Evolutionary conservation across 495 filamentous ascomycete genomes (phyloP).

Genomic region (Daldinia loculata): DNA sequence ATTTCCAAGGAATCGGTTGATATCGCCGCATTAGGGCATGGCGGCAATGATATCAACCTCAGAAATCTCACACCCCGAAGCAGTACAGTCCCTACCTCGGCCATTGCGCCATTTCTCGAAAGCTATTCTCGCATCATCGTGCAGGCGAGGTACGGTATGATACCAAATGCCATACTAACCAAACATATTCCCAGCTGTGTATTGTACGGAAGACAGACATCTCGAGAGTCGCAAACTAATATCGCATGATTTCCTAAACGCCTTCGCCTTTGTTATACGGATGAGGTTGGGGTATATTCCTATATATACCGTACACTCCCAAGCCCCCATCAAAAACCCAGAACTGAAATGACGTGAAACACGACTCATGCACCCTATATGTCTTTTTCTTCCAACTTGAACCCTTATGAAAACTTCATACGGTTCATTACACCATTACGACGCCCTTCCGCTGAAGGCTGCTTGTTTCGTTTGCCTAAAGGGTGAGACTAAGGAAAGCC

Average conservation of each 20-base stretch:
- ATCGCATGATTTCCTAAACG: slow-evolving; percentile 25
- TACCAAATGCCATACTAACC: slow-evolving; percentile 1
- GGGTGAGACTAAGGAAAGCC: slow-evolving; percentile 13
- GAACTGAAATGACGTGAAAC: slow-evolving; percentile 28
- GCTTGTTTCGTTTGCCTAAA: slow-evolving; percentile 21
- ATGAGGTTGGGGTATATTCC: slow-evolving; percentile 38
- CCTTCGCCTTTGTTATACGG: slow-evolving; percentile 35
- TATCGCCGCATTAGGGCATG: background rate
- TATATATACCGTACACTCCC: slow-evolving; percentile 32
- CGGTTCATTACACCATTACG: slow-evolving; percentile 19
- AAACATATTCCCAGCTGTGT: slow-evolving; percentile 8
- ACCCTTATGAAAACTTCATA: slow-evolving; percentile 3
- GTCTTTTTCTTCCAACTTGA: slow-evolving; percentile 11
- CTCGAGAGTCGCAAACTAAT: slow-evolving; percentile 9
- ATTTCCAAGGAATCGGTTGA: background rate
- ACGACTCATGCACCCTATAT: slow-evolving; percentile 27
- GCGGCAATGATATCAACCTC: background rate
- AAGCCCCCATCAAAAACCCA: slow-evolving; percentile 13
- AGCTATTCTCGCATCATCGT: background rate
- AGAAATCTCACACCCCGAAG: background rate
- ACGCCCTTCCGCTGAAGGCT: slow-evolving; percentile 1
- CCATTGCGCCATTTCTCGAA: slow-evolving; percentile 1
- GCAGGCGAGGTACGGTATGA: background rate
- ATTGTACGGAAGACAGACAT: slow-evolving; percentile 1
- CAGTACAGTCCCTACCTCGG: background rate